phyloP scores from a whole-genome alignment of 768 basidiomycete species.

The Rhizopogon salebrosus region DNA sequence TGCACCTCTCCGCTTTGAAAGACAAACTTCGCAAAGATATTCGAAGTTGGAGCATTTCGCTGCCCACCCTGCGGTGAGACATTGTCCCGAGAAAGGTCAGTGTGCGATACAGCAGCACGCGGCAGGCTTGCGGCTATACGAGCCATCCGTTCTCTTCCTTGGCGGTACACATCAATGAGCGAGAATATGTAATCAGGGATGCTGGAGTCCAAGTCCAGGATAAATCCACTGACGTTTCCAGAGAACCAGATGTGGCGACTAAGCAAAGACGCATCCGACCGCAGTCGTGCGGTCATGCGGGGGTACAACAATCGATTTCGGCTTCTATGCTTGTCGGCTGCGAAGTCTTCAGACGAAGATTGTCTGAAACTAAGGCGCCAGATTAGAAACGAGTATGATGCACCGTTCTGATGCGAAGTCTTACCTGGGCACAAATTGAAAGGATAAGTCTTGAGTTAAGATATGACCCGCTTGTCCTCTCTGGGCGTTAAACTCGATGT shows the following conservation, averaged over 20 bases:
- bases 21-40: constrained; percentile 58
- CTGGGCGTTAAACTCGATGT: constrained; percentile 66
- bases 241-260: constrained; percentile 54
- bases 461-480: constrained; percentile 78
- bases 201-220: constrained; percentile 76
- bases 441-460: constrained; percentile 63
- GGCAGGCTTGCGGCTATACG: constrained; percentile 54
- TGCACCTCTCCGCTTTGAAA: constrained; percentile 86
- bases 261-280: constrained; percentile 43
- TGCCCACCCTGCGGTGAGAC: constrained; percentile 2
- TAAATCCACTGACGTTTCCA: constrained; percentile 78
- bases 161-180: constrained; percentile 79
- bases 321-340: constrained; percentile 59
- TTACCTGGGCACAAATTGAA: constrained; percentile 82
- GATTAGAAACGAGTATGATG: background rate
- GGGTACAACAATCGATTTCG: constrained; percentile 76
- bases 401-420: constrained; percentile 11
- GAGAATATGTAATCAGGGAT: constrained; percentile 77
- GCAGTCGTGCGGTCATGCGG: constrained; percentile 71
- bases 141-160: constrained; percentile 74
- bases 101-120: constrained; percentile 20
- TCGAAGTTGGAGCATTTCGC: constrained; percentile 45
- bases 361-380: constrained; percentile 65
- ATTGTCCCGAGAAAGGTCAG: constrained; percentile 12
- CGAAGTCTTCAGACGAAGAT: constrained; percentile 62